Evolutionary conservation across 768 basidiomycete species (phyloP).

Genomic region (Russula vinacea): DNA sequence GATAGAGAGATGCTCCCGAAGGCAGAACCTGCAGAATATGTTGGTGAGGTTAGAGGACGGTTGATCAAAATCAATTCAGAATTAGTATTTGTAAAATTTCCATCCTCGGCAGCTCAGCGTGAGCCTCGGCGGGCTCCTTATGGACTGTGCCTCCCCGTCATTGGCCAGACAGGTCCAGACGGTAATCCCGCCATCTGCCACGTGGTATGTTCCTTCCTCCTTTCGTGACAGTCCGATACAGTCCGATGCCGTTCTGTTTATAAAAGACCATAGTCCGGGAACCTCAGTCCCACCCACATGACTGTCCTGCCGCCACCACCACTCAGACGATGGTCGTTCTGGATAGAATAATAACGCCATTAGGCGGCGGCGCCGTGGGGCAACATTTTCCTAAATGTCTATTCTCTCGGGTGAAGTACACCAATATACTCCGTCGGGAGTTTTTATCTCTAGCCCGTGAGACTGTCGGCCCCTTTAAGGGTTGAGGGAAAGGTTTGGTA

Average conservation of each 20-base stretch:
- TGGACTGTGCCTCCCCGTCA: not conserved
- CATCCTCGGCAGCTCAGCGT: not conserved
- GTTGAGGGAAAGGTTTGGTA: not conserved
- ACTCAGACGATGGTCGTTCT: not conserved
- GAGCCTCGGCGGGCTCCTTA: not conserved
- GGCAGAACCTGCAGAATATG: not conserved
- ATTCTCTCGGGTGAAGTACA: not conserved
- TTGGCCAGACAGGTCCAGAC: no score
- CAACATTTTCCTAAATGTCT: no score
- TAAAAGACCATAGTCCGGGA: not conserved
- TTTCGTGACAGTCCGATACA: not conserved
- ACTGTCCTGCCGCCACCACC: not conserved
- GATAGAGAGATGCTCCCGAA: not conserved
- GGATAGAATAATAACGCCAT: not conserved
- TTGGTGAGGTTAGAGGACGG: not conserved
- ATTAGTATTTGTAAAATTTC: not conserved
- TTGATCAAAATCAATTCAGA: slow-evolving; percentile 4
- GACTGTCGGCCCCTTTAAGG: not conserved
- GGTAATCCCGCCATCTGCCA: slow-evolving; percentile 5
- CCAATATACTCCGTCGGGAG: no score
- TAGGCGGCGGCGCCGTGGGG: not conserved
- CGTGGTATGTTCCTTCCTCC: not conserved
- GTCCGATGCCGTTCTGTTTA: not conserved
- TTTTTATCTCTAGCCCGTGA: not conserved
- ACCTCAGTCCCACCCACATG: not conserved